phyloP scores from a whole-genome alignment of 805 yeast species.

The Wickerhamomyces ciferrii region DNA sequence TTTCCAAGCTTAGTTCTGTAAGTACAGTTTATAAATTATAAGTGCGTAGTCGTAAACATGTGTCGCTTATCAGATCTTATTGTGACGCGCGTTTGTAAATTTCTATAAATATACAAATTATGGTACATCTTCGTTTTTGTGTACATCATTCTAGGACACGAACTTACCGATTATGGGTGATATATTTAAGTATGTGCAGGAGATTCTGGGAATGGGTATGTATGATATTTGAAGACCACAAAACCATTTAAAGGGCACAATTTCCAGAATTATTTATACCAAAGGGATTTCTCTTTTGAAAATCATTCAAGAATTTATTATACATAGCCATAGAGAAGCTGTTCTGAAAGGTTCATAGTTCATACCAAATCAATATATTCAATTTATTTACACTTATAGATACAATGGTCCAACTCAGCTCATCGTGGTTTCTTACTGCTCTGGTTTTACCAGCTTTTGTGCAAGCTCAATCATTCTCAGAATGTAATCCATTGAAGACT shows the following conservation, averaged over 20 bases:
- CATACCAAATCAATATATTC: not conserved
- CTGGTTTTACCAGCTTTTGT: not conserved
- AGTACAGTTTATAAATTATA: no score
- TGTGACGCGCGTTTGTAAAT: not conserved
- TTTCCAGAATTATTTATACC: not conserved
- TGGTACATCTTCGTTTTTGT: not conserved
- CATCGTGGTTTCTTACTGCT: not conserved
- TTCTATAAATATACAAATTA: not conserved
- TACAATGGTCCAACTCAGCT: not conserved
- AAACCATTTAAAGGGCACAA: not conserved
- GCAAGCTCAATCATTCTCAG: conserved; percentile 12
- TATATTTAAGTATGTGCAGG: not conserved
- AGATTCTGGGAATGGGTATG: not conserved
- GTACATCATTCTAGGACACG: not conserved
- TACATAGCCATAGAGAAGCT: not conserved
- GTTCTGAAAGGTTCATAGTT: not conserved
- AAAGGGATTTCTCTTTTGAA: not conserved
- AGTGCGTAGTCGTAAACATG: not conserved
- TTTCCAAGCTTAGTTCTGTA: no score
- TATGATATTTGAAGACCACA: not conserved
- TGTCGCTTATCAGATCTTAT: not conserved
- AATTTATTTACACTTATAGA: not conserved
- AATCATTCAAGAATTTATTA: not conserved
- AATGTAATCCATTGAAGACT: conserved; percentile 40
- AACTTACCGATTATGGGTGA: not conserved